Evolutionary conservation across 768 basidiomycete species (phyloP).

Genomic region (Arthromyces matolae): DNA sequence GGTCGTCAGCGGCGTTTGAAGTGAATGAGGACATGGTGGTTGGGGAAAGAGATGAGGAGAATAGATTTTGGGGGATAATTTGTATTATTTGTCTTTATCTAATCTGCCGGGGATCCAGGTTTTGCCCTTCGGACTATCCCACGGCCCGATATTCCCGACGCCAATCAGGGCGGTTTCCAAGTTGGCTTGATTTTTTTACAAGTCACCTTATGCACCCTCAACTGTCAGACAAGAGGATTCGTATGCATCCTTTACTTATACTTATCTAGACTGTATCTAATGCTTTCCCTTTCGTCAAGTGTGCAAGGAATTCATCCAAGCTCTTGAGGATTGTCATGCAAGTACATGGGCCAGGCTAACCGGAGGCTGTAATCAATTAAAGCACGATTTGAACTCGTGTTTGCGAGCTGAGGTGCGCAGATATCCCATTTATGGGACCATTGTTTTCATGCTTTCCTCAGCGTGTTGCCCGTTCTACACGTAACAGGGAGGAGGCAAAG

Average conservation of each 20-base stretch:
- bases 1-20: conserved; percentile 44
- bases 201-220: conserved; percentile 59
- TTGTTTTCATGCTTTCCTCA: conserved; percentile 24
- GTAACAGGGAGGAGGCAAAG: conserved; percentile 61
- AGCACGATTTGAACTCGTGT: conserved; percentile 66
- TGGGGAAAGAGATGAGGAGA: conserved; percentile 18
- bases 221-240: conserved; percentile 60
- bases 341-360: conserved; percentile 61
- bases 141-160: conserved; percentile 15
- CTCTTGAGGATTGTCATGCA: conserved; percentile 67
- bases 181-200: background rate
- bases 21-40: conserved; percentile 41
- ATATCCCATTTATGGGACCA: too few relatives aligned
- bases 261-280: conserved; percentile 1
- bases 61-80: conserved; percentile 10
- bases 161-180: background rate
- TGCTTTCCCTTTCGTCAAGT: too few relatives aligned
- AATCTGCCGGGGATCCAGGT: conserved; percentile 12
- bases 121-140: conserved; percentile 7
- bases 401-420: conserved; percentile 72
- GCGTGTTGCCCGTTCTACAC: conserved; percentile 56
- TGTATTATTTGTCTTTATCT: too few relatives aligned
- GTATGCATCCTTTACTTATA: conserved; percentile 31
- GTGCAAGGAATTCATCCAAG: conserved; percentile 75
- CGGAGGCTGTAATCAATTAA: conserved; percentile 67